Evolutionary conservation across 495 filamentous ascomycete genomes (phyloP).

Genomic region (Talaromyces stipitatus): DNA sequence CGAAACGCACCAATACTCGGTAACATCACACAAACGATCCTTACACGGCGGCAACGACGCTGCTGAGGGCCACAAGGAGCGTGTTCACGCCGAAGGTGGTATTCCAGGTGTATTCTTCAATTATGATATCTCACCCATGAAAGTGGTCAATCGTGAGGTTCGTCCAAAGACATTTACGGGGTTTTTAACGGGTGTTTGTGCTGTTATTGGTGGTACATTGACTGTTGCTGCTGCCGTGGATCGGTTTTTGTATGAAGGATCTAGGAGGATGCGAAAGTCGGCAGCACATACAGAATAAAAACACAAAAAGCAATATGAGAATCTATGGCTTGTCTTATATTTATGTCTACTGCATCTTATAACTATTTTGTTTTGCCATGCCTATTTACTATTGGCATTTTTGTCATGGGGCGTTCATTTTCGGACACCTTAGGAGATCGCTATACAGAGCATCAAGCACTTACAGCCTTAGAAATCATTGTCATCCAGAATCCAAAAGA

Average conservation of each 20-base stretch:
- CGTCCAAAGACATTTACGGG: constrained; percentile 78
- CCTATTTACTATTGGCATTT: not conserved
- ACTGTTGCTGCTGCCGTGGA: constrained; percentile 95
- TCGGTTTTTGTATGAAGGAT: constrained; percentile 84
- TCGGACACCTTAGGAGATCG: not conserved
- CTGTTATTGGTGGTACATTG: constrained; percentile 87
- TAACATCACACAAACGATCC: constrained; percentile 89
- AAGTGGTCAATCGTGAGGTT: constrained; percentile 94
- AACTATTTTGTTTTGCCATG: not conserved
- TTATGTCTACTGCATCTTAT: not conserved
- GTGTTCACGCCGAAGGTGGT: constrained; percentile 77
- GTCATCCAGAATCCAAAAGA: no score
- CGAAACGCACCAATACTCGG: constrained; percentile 96
- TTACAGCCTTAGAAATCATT: no score
- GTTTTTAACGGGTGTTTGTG: constrained; percentile 90
- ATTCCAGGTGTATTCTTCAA: constrained; percentile 98
- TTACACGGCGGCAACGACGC: constrained; percentile 73
- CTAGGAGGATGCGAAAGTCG: constrained; percentile 71
- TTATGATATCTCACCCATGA: constrained; percentile 99
- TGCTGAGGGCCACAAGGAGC: constrained; percentile 80
- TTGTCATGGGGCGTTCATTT: not conserved
- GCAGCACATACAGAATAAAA: constrained; percentile 1
- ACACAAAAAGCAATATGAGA: not conserved
- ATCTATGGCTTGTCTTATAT: not conserved
- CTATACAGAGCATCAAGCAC: no score